A percentile compares a stretch with the other conserved stretches of the same genome.
Conservation (phyloP, 1,284 basidiomycete genomes). For the Puccinia polysora region DNA sequence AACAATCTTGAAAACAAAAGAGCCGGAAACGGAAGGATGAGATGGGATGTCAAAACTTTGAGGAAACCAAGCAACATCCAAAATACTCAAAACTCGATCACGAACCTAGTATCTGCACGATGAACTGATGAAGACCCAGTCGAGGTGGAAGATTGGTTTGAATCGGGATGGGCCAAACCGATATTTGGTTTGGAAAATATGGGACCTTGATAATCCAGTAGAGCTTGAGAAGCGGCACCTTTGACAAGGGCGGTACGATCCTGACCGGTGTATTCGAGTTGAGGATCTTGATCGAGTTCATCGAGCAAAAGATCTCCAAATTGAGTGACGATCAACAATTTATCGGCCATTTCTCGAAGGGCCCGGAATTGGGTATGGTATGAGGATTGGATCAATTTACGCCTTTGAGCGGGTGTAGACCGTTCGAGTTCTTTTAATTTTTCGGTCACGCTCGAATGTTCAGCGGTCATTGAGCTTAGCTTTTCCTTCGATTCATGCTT, state of each 20-base stretch:
- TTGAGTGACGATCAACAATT: slow-evolving; percentile 47
- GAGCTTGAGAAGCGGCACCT: slow-evolving; percentile 44
- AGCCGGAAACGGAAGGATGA: too few species aligned
- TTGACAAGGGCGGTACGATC: slow-evolving; percentile 47
- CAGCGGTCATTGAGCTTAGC: slow-evolving; percentile 42
- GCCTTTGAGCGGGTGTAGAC: slow-evolving; percentile 46
- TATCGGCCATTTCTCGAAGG: slow-evolving; percentile 49
- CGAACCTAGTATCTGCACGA: slow-evolving; percentile 13
- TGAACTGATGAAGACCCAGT: slow-evolving; percentile 12
- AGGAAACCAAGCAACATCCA: too few species aligned
- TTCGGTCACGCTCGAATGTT: slow-evolving; percentile 39
- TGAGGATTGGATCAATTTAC: slow-evolving; percentile 47
- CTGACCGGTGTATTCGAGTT: slow-evolving; percentile 45
- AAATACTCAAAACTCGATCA: too few species aligned
- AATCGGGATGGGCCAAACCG: background rate
- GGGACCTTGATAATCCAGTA: slow-evolving; percentile 13
- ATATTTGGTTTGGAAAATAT: slow-evolving; percentile 21
- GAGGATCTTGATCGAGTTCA: slow-evolving; percentile 46
- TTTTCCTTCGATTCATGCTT: slow-evolving; percentile 44
- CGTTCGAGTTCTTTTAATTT: slow-evolving; percentile 45
- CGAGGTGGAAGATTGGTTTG: background rate
- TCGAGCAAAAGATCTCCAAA: slow-evolving; percentile 48
- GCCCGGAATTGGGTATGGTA: slow-evolving; percentile 48
- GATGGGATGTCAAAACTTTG: too few species aligned
- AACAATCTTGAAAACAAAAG: slow-evolving; percentile 26